phyloP scores from a whole-genome alignment of 139 green algal species.

The Chlorella sp. region DNA sequence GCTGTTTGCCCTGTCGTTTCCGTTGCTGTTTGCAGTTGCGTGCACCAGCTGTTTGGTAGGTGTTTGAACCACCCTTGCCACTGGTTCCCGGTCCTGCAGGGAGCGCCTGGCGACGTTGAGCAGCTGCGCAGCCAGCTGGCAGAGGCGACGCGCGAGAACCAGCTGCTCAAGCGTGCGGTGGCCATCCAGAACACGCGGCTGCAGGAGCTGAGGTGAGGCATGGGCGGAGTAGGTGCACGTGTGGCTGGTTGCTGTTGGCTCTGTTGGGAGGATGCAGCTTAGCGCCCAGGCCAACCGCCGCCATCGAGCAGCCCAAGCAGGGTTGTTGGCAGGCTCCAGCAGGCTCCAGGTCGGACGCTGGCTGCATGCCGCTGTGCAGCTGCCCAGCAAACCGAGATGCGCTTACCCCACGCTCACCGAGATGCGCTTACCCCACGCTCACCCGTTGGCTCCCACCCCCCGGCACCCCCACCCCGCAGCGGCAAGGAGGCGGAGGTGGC shows the following conservation, averaged over 20 bases:
- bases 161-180: slow-evolving; percentile 87
- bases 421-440: too few relatives aligned
- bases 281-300: too few relatives aligned
- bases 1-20: background rate
- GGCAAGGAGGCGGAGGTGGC: slow-evolving; percentile 60
- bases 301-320: too few relatives aligned
- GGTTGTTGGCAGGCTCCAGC: too few relatives aligned
- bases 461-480: background rate
- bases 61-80: background rate
- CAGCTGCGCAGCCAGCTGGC: slow-evolving; percentile 39
- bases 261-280: too few relatives aligned
- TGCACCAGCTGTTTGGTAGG: background rate
- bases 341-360: too few relatives aligned
- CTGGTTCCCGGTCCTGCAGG: background rate
- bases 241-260: too few relatives aligned
- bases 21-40: background rate
- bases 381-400: too few relatives aligned
- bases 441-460: background rate
- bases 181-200: slow-evolving; percentile 81
- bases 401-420: too few relatives aligned
- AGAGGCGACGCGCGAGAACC: slow-evolving; percentile 65
- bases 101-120: background rate
- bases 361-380: background rate
- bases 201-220: slow-evolving; percentile 53
- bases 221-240: too few relatives aligned